phyloP scores from a whole-genome alignment of 768 basidiomycete genomes.

The Lentinula sp. region DNA sequence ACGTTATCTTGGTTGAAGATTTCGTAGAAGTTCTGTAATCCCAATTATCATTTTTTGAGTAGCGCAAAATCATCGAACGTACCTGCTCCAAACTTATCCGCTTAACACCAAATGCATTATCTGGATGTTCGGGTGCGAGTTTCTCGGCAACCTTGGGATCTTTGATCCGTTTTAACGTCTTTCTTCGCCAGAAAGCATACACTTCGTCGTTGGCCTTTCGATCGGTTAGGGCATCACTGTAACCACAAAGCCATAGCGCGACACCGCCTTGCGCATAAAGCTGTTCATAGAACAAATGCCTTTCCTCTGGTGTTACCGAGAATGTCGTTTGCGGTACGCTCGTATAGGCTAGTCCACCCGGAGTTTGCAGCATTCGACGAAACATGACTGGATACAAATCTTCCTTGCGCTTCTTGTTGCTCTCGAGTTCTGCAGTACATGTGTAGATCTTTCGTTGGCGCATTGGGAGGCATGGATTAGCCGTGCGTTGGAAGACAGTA shows the following conservation, averaged over 20 bases:
- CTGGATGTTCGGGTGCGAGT: constrained; percentile 10
- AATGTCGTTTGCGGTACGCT: neutral
- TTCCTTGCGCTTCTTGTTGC: neutral
- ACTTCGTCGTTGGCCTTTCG: constrained; percentile 5
- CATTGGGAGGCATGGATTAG: constrained; percentile 7
- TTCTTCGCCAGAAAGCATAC: constrained; percentile 11
- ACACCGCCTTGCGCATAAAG: constrained; percentile 2
- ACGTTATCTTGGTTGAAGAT: constrained; percentile 8
- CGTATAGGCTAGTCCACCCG: neutral
- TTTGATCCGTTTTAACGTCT: constrained; percentile 7
- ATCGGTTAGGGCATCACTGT: neutral
- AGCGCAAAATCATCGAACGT: neutral
- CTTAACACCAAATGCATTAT: constrained; percentile 9
- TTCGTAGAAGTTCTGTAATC: constrained; percentile 4
- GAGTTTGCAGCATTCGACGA: neutral
- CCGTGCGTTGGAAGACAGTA: constrained; percentile 7
- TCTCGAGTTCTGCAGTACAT: neutral
- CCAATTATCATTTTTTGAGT: neutral
- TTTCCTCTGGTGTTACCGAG: constrained; percentile 2
- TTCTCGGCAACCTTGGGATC: constrained; percentile 6
- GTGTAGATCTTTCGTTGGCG: neutral
- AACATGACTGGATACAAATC: constrained; percentile 5
- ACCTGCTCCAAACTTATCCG: constrained; percentile 8
- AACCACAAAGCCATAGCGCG: neutral
- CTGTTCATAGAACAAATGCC: neutral